phyloP scores from a whole-genome alignment of 768 basidiomycete genomes.

The Suillus subaureus region DNA sequence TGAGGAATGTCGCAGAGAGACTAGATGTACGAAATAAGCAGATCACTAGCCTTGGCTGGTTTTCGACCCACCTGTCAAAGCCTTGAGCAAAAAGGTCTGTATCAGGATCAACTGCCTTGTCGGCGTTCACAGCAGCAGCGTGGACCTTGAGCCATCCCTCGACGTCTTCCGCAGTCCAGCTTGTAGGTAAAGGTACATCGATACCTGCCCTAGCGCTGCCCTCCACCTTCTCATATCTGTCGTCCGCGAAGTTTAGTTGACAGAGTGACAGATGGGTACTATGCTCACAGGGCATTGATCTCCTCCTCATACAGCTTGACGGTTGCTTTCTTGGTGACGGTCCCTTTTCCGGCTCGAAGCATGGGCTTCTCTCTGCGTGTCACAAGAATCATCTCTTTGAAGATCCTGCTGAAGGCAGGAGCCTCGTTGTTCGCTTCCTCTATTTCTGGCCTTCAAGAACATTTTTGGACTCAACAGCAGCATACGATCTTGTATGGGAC shows the following conservation, averaged over 20 bases:
- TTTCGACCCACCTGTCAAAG: conserved; percentile 38
- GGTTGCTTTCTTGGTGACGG: conserved; percentile 42
- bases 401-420: conserved; percentile 46
- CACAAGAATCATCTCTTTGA: conserved; percentile 58
- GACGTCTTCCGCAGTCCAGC: conserved; percentile 26
- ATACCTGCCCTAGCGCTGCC: conserved; percentile 22
- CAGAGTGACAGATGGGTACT: background rate
- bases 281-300: conserved; percentile 47
- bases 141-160: conserved; percentile 33
- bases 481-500: background rate
- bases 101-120: conserved; percentile 9
- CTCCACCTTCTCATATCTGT: conserved; percentile 38
- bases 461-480: background rate
- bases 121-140: conserved; percentile 17
- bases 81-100: conserved; percentile 37
- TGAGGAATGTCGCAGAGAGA: conserved; percentile 33
- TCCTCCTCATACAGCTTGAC: conserved; percentile 44
- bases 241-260: background rate
- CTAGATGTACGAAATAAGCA: conserved; percentile 18
- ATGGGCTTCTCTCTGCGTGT: conserved; percentile 44
- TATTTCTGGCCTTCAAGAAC: conserved; percentile 38
- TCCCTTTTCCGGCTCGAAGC: conserved; percentile 47
- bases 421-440: conserved; percentile 47
- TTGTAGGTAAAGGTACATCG: conserved; percentile 23
- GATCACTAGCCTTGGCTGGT: background rate